Evolutionary conservation across 1,284 basidiomycete species (phyloP).

Genomic region (Pulchroboletus neoregius): DNA sequence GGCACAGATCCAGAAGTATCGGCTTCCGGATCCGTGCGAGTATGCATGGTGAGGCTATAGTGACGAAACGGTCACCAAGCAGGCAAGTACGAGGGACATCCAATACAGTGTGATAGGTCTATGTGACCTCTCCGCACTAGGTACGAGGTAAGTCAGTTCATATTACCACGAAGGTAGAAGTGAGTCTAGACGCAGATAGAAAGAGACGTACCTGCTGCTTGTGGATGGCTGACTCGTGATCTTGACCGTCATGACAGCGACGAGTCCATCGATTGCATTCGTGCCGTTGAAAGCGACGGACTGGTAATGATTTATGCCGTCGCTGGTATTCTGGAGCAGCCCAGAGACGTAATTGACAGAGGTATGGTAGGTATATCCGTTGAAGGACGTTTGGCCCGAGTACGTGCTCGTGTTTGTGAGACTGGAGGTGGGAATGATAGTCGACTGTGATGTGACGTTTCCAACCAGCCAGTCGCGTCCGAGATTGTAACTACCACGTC

Average conservation of each 20-base stretch:
- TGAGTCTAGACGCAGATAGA: neutral
- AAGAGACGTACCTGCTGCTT: constrained; percentile 19
- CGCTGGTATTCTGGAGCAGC: constrained; percentile 61
- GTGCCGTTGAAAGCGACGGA: constrained; percentile 56
- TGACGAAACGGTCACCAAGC: constrained; percentile 9
- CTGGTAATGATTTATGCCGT: constrained; percentile 75
- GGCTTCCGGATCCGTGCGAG: too few relatives aligned
- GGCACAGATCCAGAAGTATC: too few relatives aligned
- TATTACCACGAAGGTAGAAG: neutral
- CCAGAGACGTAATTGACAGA: constrained; percentile 65
- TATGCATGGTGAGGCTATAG: constrained; percentile 8
- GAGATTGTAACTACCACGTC: constrained; percentile 46
- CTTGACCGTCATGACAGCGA: constrained; percentile 77
- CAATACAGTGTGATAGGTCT: constrained; percentile 13
- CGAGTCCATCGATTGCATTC: constrained; percentile 79
- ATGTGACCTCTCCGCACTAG: constrained; percentile 19
- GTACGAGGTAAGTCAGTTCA: constrained; percentile 7
- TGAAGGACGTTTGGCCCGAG: constrained; percentile 52
- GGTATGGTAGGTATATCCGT: constrained; percentile 69
- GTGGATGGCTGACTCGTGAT: constrained; percentile 47
- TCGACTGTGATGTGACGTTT: constrained; percentile 61
- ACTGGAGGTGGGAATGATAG: constrained; percentile 45
- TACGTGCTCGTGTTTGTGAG: constrained; percentile 55
- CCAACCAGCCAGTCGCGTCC: constrained; percentile 79
- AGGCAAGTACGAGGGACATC: constrained; percentile 16